A percentile compares a stretch with the other conserved stretches of the same genome.
These are phyloP conservation scores for Gossypium anomalum DNA, from an alignment of 345 rosid genomes.

Conservation along the genomic window DNA sequence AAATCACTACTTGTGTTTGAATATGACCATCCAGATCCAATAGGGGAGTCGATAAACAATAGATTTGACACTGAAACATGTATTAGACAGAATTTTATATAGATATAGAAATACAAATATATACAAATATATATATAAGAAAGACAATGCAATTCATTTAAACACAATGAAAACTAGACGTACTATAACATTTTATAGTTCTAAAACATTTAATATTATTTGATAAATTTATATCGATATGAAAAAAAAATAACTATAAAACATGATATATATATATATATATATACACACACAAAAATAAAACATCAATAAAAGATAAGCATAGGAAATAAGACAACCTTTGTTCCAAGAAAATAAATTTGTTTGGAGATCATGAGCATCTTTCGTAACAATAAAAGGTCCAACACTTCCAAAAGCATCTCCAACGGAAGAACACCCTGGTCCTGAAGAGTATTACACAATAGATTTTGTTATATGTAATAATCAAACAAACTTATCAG, in stretches of 20 bases:
- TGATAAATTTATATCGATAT: too few relatives aligned
- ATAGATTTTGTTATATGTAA: too few relatives aligned
- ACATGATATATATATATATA: not conserved
- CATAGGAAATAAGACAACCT: not conserved
- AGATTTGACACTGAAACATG: not conserved
- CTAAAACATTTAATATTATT: too few relatives aligned
- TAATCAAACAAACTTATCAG: too few relatives aligned
- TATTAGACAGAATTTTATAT: too few relatives aligned
- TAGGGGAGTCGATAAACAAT: not conserved
- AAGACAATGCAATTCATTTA: not conserved
- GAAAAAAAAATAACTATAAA: too few relatives aligned
- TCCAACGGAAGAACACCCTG: slow-evolving; percentile 7
- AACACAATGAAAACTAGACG: not conserved
- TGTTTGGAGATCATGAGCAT: not conserved
- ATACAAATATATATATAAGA: too few relatives aligned
- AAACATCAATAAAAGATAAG: too few relatives aligned
- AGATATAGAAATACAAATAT: too few relatives aligned
- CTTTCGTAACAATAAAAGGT: not conserved
- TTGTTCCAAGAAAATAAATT: slow-evolving; percentile 4
- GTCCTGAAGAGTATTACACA: not conserved
- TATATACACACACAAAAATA: not conserved
- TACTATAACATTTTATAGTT: not conserved
- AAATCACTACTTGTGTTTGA: not conserved
- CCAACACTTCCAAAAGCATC: slow-evolving; percentile 6
- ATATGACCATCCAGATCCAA: not conserved